Conservation (phyloP, 331 rosid genomes). For the Cydonia oblonga region DNA sequence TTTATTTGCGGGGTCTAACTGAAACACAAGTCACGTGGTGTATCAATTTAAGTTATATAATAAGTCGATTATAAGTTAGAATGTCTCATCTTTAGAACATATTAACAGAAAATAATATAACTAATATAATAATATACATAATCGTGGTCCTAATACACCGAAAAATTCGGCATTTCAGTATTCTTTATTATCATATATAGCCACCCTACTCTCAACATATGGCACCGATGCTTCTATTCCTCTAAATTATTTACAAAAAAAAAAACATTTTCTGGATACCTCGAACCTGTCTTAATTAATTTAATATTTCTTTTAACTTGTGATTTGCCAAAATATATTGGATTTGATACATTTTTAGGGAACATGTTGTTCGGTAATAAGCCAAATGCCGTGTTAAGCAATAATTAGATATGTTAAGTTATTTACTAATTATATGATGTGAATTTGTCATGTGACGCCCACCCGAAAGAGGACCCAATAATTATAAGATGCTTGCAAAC, state of each 20-base stretch:
- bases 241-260: not conserved
- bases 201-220: too few relatives aligned
- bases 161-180: too few relatives aligned
- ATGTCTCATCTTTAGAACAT: too few relatives aligned
- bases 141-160: not conserved
- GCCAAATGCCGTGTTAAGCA: not conserved
- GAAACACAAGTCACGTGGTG: too few relatives aligned
- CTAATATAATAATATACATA: too few relatives aligned
- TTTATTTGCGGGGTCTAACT: too few relatives aligned
- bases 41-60: too few relatives aligned
- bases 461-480: not conserved
- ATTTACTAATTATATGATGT: not conserved
- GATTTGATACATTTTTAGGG: not conserved
- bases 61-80: too few relatives aligned
- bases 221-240: not conserved
- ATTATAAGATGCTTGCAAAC: not conserved
- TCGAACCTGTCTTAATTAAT: not conserved
- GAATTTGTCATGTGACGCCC: constrained; percentile 2
- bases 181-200: too few relatives aligned
- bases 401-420: too few relatives aligned
- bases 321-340: not conserved
- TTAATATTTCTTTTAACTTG: not conserved
- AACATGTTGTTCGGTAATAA: not conserved
- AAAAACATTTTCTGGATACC: not conserved
- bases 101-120: too few relatives aligned